Evolutionary conservation across 1,139 yeast species (phyloP), one percentile per base, ranked within the genome.

Genomic region (Eremothecium coryli): DNA sequence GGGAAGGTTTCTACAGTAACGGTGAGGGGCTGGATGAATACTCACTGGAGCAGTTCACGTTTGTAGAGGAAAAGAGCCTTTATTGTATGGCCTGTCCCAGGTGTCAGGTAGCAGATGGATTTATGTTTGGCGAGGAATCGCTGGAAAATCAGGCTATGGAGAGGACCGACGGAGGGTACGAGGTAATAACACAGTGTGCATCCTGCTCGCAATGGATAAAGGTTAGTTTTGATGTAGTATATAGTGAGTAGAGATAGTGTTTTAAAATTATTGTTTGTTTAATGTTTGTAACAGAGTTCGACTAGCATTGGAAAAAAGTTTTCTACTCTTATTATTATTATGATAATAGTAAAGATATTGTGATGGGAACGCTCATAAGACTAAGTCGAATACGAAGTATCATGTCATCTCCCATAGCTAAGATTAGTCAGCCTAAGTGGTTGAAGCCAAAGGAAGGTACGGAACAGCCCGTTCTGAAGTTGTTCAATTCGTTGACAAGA

Each of bases 151-250:
- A 62, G 38, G 78, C 77, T 2, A 65, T 70, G 0, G 74, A 68
- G 38, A 73, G 71, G 2, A 58, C 60, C 10, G 36, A 33, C 3
- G 80, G 77, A 11, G 79, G 79, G 6, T 76, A 63, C 41, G 82
- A 79, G 42, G 68, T 86, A 2, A 66, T 81, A 6, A 74, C 82
- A 0, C 95, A 86, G 49, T 86, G 96, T 52, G 56, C 62, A 9
- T 76, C 82, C 24, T 86, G 96, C 52, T 81, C 93, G 54, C 57
- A 85, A 18, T 86, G 95, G 95, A 60, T 86, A 11, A 74, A 75
- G 35, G 86, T 86, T 2, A 69, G 67, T 42, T 73, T 68, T 40
- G 80, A 70, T 39, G 54, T 54, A 11, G 61, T 56, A 2, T 56
- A 55, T 15, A 51, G 26, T 17, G n/a, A n/a, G n/a, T n/a, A n/a